Base-by-base conservation (phyloP, 768 basidiomycete species). In the Daedaleopsis nitida region DNA sequence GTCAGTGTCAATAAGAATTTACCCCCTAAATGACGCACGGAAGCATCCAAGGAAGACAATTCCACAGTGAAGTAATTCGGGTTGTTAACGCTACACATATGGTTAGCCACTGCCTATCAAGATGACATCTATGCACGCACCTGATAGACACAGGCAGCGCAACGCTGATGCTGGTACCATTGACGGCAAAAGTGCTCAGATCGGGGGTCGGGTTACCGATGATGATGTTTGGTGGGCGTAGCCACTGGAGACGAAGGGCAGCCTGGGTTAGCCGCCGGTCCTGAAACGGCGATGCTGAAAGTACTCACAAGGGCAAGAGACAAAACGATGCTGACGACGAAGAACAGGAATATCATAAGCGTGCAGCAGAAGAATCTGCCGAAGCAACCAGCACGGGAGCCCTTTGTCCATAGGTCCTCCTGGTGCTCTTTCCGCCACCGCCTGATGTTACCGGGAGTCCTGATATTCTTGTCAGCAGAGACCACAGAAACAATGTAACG, bases 341-440 rank as follows among this genome's bases (percentile, higher is more conserved):
- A 68, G 70, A 94, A 84, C 39, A 91, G 57, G 12, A 76, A 67
- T 16, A 84, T 83, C 81, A 93, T 79, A 21, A 93, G 52, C 13
- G 87, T 86, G 74, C 92, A 94, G 67, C 86, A 91, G 72, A 83
- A 88, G 73, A 93, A 88, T 65, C 92, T 75, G 55, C 87, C 85
- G 42, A 85, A 71, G 70, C 86, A 88, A 19, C 84, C 72, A 32
- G 76, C 80, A 59, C 87, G 76, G 56, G 85, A 77, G 16, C 90
- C 89, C 77, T 80, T 86, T 5, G 82, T 86, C 91, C 90, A 92
- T 55, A 91, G 69, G 64, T 81, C 81, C 27, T 88, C 86, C 68
- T 84, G 81, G 60, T 82, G 76, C 44, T 84, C 83, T 52, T 80
- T 74, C 51, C 88, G 77, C 75, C 72, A 71, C 38, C 55, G 50